phyloP scores from a whole-genome alignment of 345 rosid species.

The Streptanthus diversifolius region DNA sequence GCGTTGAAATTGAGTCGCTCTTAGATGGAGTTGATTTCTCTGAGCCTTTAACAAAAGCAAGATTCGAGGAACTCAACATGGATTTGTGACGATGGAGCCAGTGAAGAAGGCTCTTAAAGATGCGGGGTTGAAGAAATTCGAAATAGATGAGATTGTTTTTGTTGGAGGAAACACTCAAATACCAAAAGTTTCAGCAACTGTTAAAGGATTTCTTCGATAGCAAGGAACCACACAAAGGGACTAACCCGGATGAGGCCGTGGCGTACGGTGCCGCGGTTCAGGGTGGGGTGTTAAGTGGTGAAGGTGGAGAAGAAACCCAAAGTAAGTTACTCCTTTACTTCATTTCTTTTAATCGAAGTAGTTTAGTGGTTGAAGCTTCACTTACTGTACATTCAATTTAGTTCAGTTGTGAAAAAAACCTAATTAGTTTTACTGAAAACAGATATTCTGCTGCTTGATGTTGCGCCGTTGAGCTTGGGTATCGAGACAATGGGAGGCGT shows the following conservation, averaged over 20 bases:
- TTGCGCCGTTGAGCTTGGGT: conserved; percentile 49
- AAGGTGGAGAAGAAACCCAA: conserved; percentile 47
- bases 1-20: conserved; percentile 49
- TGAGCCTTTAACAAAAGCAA: conserved; percentile 50
- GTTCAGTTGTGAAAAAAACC: background rate
- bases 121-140: conserved; percentile 40
- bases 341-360: background rate
- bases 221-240: conserved; percentile 47
- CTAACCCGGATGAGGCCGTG: conserved; percentile 64
- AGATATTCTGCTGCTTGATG: conserved; percentile 51
- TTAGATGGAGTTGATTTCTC: conserved; percentile 56
- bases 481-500: conserved; percentile 56
- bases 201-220: conserved; percentile 52
- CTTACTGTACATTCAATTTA: background rate
- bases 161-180: conserved; percentile 67
- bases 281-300: conserved; percentile 47
- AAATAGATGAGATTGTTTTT: conserved; percentile 52
- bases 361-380: background rate
- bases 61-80: conserved; percentile 54
- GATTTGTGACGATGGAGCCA: conserved; percentile 51
- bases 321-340: conserved; percentile 20
- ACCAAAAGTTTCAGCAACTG: conserved; percentile 50
- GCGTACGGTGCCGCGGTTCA: conserved; percentile 63
- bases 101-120: conserved; percentile 51
- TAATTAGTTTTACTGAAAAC: background rate